These are phyloP conservation scores for Boletus coccyginus DNA, from an alignment of 768 basidiomycete species.

Conservation along the genomic window DNA sequence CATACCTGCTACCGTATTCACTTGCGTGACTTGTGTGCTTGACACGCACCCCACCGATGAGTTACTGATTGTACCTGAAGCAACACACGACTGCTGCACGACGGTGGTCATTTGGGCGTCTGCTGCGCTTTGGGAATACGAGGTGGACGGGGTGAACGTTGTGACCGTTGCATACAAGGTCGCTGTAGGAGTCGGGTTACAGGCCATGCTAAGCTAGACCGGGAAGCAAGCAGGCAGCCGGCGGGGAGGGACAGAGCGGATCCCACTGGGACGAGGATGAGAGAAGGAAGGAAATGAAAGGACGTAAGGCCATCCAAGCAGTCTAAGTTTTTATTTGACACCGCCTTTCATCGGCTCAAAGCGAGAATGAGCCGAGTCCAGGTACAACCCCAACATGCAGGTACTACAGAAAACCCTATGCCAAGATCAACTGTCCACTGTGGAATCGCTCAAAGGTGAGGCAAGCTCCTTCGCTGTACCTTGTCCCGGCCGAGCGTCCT, in stretches of 20 bases:
- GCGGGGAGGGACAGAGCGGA: neutral
- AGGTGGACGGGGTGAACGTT: constrained; percentile 34
- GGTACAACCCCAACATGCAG: neutral
- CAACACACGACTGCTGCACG: constrained; percentile 30
- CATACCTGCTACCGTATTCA: constrained; percentile 37
- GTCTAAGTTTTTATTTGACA: neutral
- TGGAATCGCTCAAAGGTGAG: constrained; percentile 67
- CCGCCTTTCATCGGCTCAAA: neutral
- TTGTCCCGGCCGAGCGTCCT: constrained; percentile 12
- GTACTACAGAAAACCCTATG: neutral
- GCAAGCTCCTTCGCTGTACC: constrained; percentile 20
- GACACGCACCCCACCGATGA: constrained; percentile 30
- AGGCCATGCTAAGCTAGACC: constrained; percentile 30
- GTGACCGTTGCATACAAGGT: constrained; percentile 41
- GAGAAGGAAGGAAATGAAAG: neutral
- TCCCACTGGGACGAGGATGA: neutral
- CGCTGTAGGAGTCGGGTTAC: constrained; percentile 41
- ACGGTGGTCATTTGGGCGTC: constrained; percentile 35
- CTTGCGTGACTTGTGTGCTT: constrained; percentile 24
- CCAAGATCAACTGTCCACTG: constrained; percentile 34
- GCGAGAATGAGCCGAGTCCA: neutral
- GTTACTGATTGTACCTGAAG: constrained; percentile 27
- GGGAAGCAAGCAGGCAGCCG: neutral
- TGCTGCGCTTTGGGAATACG: constrained; percentile 35
- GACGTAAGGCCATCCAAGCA: neutral